These are phyloP conservation scores for Lepraria neglecta DNA, from an alignment of 495 filamentous ascomycete species.

Conservation along the genomic window DNA sequence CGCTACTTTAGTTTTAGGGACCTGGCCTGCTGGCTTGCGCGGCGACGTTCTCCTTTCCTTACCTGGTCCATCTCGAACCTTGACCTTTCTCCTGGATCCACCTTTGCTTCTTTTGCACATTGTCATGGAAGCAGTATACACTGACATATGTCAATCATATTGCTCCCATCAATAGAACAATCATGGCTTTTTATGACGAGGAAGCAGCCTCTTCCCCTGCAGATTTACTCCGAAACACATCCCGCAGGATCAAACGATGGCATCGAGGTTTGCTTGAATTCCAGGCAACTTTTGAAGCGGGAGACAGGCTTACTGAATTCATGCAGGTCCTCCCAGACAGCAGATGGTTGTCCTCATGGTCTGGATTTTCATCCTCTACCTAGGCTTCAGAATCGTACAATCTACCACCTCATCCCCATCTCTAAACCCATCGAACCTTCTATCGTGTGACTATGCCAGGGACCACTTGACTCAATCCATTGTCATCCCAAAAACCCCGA, in stretches of 20 bases:
- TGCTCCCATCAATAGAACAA: conserved; percentile 5
- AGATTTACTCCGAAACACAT: conserved; percentile 6
- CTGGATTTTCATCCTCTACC: conserved; percentile 17
- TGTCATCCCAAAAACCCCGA: conserved; percentile 10
- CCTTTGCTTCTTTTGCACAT: conserved; percentile 4
- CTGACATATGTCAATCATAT: neutral
- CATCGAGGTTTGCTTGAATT: conserved; percentile 12
- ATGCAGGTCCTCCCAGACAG: conserved; percentile 20
- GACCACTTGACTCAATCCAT: conserved; percentile 19
- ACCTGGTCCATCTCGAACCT: neutral
- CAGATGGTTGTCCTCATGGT: conserved; percentile 14
- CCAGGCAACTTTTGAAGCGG: neutral
- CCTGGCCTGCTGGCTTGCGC: neutral
- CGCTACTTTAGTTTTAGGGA: conserved; percentile 1
- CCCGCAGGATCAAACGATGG: conserved; percentile 13
- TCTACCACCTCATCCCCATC: conserved; percentile 3
- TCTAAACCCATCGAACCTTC: neutral
- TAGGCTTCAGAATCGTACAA: conserved; percentile 7
- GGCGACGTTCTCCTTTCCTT: conserved; percentile 1
- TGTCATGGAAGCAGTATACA: conserved; percentile 11
- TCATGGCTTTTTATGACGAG: conserved; percentile 8
- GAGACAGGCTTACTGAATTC: neutral
- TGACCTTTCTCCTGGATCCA: conserved; percentile 5
- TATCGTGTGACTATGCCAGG: conserved; percentile 14
- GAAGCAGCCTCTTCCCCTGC: conserved; percentile 8